Conservation (phyloP, 768 basidiomycete genomes). For the Mycena leptocephala region DNA sequence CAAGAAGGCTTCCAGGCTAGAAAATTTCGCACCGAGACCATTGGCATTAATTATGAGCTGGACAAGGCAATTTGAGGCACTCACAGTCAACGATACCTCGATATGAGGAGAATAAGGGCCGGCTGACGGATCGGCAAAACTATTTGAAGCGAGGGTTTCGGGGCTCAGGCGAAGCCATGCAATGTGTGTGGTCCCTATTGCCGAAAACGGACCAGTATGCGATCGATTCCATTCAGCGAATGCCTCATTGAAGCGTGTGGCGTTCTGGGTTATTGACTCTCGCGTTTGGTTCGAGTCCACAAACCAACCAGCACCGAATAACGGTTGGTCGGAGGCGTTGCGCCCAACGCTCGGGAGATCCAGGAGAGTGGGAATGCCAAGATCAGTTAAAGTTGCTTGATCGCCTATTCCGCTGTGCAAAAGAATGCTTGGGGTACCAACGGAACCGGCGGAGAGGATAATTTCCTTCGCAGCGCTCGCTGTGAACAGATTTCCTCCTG, state of each 20-base stretch:
- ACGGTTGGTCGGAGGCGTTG: conserved; percentile 12
- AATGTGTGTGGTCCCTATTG: conserved; percentile 29
- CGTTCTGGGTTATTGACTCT: conserved; percentile 22
- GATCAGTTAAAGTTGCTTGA: not conserved
- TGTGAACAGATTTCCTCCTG: not conserved
- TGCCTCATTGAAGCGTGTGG: conserved; percentile 23
- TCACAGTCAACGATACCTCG: conserved; percentile 51
- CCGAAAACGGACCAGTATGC: conserved; percentile 38
- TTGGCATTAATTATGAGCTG: not conserved
- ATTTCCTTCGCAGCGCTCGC: conserved; percentile 15
- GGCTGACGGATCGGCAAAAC: conserved; percentile 52
- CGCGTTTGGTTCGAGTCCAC: conserved; percentile 18
- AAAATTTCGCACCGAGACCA: not conserved
- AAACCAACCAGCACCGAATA: not conserved
- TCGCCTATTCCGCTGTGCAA: conserved; percentile 42
- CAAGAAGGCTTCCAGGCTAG: not conserved
- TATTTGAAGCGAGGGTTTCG: conserved; percentile 46
- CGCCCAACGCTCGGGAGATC: conserved; percentile 41
- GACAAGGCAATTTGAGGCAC: not conserved
- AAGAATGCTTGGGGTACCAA: conserved; percentile 45
- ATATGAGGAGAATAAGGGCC: conserved; percentile 54
- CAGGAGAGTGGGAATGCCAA: conserved; percentile 33
- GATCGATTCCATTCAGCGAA: conserved; percentile 37
- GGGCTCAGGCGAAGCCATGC: conserved; percentile 44
- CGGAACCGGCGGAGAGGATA: conserved; percentile 40